Base-by-base conservation (phyloP, 305 asterid genomes). In the Fraxinus floribunda region DNA sequence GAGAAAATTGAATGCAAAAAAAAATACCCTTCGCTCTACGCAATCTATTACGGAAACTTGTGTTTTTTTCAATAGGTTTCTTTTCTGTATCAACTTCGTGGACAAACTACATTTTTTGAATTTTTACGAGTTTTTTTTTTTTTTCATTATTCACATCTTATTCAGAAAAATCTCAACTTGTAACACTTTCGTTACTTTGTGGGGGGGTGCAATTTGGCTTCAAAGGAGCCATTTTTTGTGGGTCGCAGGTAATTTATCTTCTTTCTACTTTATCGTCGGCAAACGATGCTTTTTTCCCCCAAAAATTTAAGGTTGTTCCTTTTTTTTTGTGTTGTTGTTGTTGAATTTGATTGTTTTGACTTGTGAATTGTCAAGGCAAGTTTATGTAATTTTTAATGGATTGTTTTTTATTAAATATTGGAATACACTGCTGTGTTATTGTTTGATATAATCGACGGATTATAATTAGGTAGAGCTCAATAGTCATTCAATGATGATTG, bases 181-280 rank as follows among this genome's bases (percentile, higher is more conserved):
- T 73, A 20, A 18, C 71, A 79, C 74, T 76, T 72, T 82, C 32
- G 3, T 52, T 72, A 84, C 80, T 83, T 30, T 29, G n/a, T 35
- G 84, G 79, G 79, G 81, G 76, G 84, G 84, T 75, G 84, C 78
- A 72, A 76, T 74, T 80, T 71, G 85, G 84, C 83, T 80, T 81
- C 79, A 78, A 71, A 82, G 85, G 57, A 7, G 4, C 68, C 44
- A 64, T 39, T 39, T 57, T 57, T 78, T 72, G 64, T 78, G 74
- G 62, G 41, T 29, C 32, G 55, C 75, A 84, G 86, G 90, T 85
- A 84, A 78, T 44, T 3, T n/a, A 74, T 80, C 9, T 52, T 39
- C 39, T 36, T 62, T 75, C 75, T 3, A 68, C 20, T 68, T 55
- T 68, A 68, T 4, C 20, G 10, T 64, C 72, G 29, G 72, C 72